Conservation (phyloP, 2,329 filamentous ascomycete species). For the Penicillium sp. region DNA sequence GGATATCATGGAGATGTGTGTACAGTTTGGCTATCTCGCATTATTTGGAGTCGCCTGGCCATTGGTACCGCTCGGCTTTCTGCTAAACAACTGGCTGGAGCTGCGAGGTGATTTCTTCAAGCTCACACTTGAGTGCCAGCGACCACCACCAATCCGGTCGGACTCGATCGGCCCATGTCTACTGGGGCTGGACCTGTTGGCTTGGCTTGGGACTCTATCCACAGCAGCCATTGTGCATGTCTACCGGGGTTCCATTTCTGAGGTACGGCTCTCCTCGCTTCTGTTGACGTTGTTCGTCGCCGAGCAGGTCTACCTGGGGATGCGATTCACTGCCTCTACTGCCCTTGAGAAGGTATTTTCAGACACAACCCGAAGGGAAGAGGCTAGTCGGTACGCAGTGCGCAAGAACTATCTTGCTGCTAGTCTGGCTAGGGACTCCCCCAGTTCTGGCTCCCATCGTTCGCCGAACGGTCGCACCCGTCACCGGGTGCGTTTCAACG, state of each 20-base stretch:
- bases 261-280: conserved; percentile 72
- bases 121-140: conserved; percentile 82
- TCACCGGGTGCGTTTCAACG: conserved; percentile 34
- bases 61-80: conserved; percentile 80
- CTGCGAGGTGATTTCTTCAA: conserved; percentile 91
- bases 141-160: conserved; percentile 82
- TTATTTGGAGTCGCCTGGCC: conserved; percentile 95
- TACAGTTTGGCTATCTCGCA: conserved; percentile 84
- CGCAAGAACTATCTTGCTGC: conserved; percentile 69
- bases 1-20: conserved; percentile 90
- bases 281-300: conserved; percentile 75
- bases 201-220: conserved; percentile 88
- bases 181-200: conserved; percentile 79
- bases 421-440: conserved; percentile 8
- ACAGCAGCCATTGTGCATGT: conserved; percentile 85
- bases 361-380: conserved; percentile 77
- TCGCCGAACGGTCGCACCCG: conserved; percentile 12
- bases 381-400: conserved; percentile 71
- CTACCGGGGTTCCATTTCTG: conserved; percentile 66
- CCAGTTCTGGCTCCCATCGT: conserved; percentile 8
- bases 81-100: conserved; percentile 95
- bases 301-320: conserved; percentile 78
- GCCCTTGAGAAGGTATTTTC: conserved; percentile 76
- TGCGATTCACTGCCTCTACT: conserved; percentile 67
- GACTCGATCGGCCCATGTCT: conserved; percentile 96